Base-by-base conservation (phyloP, 495 filamentous ascomycete genomes). In the Cenococcum geophilum region DNA sequence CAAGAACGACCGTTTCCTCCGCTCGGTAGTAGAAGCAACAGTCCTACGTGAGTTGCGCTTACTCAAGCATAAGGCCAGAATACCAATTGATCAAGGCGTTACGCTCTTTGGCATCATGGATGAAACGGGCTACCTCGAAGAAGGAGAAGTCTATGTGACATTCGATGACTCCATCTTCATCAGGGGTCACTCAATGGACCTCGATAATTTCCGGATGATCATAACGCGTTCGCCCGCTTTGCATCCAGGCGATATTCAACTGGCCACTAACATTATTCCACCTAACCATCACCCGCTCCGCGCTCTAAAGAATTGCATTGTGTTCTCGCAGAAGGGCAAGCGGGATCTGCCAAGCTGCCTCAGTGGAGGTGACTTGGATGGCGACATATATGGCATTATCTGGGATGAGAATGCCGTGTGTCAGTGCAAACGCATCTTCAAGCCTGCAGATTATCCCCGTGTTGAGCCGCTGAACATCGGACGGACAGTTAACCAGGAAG, bases 51-150 rank as follows among this genome's bases (percentile, higher is more conserved):
- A 86, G 58, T 76, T 95, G 4, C 82, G 87, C 8, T 74, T 85
- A 9, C 73, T 95, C 18, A 95, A 93, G 68, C 80, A 92, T 73
- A 83, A 82, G 55, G 82, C 87, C 0, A 81, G 88, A 0, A 93
- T 93, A 45, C 83, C 77, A 0, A 79, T 95, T 1, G 66, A 76
- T 1, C 59, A 85, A n/a, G 90, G 87, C 0, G 75, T 84, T 8
- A 89, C 86, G 0, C 74, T 93, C 0, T 89, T 86, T 62, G 90
- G 90, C 3, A 77, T 95, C 27, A 87, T 95, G 82, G 90, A 95
- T 63, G 89, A 95, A 72, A 90, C 86, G 1, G 82, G 80, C 0
- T 76, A 75, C 42, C 73, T 95, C 1, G 60, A 82, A 48, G 88
- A 89, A 66, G 82, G 82, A 0, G 75, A 92, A 60, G 76, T 92